phyloP scores from a whole-genome alignment of 2,329 filamentous ascomycete genomes.

The Thielaviopsis euricoi region DNA sequence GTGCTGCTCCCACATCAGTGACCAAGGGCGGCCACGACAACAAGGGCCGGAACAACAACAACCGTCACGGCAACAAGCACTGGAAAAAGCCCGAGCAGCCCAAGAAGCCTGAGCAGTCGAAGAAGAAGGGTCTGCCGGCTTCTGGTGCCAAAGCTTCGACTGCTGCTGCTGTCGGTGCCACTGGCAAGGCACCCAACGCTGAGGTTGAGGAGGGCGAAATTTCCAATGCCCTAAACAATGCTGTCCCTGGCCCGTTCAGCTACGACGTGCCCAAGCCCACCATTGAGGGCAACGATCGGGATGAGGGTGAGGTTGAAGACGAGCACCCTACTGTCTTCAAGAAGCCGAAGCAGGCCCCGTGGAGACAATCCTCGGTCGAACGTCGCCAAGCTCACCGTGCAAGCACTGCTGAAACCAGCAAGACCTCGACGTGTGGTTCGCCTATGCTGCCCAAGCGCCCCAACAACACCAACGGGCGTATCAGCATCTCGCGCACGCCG shows the following conservation, averaged over 20 bases:
- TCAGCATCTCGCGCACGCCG: too few relatives aligned
- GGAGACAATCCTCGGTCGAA: background rate
- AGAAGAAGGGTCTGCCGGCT: background rate
- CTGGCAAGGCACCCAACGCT: background rate
- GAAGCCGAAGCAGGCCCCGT: background rate
- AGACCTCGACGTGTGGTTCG: background rate
- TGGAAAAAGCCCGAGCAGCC: background rate
- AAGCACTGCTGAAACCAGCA: background rate
- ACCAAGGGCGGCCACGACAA: background rate
- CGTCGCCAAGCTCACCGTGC: background rate
- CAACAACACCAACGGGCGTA: background rate
- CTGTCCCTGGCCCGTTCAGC: background rate
- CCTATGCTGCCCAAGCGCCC: background rate
- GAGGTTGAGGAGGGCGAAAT: conserved; percentile 4
- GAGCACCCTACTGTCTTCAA: background rate
- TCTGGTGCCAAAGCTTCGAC: too few relatives aligned
- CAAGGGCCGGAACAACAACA: background rate
- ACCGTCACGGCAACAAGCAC: background rate
- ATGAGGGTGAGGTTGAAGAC: background rate
- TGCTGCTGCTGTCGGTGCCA: background rate
- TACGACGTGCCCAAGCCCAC: background rate
- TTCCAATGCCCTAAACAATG: background rate
- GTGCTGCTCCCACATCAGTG: background rate
- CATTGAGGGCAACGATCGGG: background rate
- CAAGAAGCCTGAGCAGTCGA: too few relatives aligned